These are phyloP conservation scores for Cyberlindnera maritima DNA, from an alignment of 805 yeast species.

Conservation along the genomic window DNA sequence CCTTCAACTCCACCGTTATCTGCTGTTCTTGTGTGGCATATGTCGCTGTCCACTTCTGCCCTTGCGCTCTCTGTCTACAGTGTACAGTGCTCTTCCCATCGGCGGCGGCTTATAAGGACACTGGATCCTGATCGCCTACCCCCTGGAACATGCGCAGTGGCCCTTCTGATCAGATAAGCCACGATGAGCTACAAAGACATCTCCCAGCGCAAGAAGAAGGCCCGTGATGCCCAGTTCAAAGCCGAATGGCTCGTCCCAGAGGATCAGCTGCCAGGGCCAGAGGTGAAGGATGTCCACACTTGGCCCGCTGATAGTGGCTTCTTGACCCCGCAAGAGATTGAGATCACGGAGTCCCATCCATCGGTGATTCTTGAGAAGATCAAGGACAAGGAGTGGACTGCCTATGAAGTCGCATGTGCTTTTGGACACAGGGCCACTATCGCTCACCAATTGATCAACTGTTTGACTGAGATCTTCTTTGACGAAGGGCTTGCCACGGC, in stretches of 20 bases:
- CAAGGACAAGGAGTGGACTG: conserved; percentile 33
- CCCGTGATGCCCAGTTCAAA: conserved; percentile 39
- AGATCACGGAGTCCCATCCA: conserved; percentile 27
- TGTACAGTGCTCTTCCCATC: too few species aligned
- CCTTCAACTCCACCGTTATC: too few species aligned
- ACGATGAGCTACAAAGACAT: conserved; percentile 33
- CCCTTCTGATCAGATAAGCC: too few species aligned
- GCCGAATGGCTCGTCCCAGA: conserved; percentile 19
- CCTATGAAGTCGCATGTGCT: conserved; percentile 49
- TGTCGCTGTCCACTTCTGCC: too few species aligned
- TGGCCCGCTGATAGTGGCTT: conserved; percentile 37
- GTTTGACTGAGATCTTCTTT: conserved; percentile 39
- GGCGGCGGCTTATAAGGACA: too few species aligned
- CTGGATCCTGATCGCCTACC: too few species aligned
- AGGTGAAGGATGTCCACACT: conserved; percentile 37
- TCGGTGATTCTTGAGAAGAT: conserved; percentile 27
- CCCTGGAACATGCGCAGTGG: too few species aligned
- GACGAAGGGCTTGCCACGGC: conserved; percentile 59
- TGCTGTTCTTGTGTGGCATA: too few species aligned
- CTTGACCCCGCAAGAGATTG: conserved; percentile 34
- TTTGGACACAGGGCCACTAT: conserved; percentile 57
- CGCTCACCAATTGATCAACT: conserved; percentile 51
- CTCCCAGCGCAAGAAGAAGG: conserved; percentile 39
- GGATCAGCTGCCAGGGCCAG: conserved; percentile 15
- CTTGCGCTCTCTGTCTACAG: too few species aligned